Conservation (phyloP, 73 alveolate species). For the Stentor coeruleus region DNA sequence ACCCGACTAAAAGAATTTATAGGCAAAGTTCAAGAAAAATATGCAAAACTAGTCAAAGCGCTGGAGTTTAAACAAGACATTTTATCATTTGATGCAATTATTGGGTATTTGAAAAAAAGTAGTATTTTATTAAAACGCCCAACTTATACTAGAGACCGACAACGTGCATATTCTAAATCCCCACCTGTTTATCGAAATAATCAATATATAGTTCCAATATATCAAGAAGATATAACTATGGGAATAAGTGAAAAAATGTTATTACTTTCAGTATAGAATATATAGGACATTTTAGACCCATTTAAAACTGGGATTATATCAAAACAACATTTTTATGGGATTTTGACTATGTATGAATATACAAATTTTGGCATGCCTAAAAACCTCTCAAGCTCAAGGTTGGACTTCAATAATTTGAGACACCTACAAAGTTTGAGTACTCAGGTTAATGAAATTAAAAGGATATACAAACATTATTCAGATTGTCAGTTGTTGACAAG, state of each 20-base stretch:
- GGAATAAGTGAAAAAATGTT: not conserved
- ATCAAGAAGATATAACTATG: not conserved
- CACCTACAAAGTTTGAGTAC: not conserved
- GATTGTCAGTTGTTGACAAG: not conserved
- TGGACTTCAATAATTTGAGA: slow-evolving; percentile 4
- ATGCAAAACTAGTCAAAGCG: not conserved
- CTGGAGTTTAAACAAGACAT: not conserved
- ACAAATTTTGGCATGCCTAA: slow-evolving; percentile 13
- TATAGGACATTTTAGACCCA: slow-evolving; percentile 15
- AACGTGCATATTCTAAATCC: not conserved
- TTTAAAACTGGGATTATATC: not conserved
- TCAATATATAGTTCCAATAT: not conserved
- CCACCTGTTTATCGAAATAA: not conserved
- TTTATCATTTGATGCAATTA: not conserved
- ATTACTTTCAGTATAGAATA: not conserved
- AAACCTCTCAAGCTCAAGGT: not conserved
- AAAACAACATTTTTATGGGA: not conserved
- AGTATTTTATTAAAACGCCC: not conserved
- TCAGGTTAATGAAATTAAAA: not conserved
- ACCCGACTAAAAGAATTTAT: not conserved
- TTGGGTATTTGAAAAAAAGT: not conserved
- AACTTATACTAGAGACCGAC: not conserved
- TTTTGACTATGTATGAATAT: slow-evolving; percentile 14
- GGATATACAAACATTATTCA: not conserved
- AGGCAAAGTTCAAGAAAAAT: not conserved